Conservation (phyloP, 352 stramenopile genomes). For the Phytopythium aichiense region DNA sequence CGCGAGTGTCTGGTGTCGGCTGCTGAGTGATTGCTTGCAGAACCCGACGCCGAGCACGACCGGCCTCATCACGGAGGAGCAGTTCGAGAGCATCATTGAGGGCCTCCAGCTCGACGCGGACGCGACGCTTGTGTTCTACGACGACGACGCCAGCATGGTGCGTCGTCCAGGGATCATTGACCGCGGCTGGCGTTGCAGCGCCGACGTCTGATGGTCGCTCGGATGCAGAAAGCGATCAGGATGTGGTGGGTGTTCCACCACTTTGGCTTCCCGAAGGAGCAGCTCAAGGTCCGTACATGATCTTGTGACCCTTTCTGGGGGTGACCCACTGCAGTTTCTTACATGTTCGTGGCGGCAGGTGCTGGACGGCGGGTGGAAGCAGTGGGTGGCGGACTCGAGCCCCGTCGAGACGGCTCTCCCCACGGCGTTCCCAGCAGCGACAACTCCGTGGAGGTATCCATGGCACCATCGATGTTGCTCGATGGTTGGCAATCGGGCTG, state of each 20-base stretch:
- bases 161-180: background rate
- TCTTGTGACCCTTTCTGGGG: background rate
- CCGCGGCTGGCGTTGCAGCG: background rate
- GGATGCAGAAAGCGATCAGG: conserved; percentile 46
- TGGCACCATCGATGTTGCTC: no score
- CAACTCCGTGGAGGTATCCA: conserved; percentile 3
- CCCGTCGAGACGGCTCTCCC: conserved; percentile 26
- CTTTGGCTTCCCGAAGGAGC: conserved; percentile 65
- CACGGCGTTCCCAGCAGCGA: background rate
- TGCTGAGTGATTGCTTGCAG: background rate
- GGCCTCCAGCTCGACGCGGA: conserved; percentile 38
- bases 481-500: background rate
- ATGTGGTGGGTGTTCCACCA: conserved; percentile 81
- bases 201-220: background rate
- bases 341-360: conserved; percentile 22
- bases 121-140: conserved; percentile 74
- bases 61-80: conserved; percentile 31
- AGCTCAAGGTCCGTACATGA: conserved; percentile 47
- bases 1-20: no score
- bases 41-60: conserved; percentile 35
- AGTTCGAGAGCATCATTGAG: conserved; percentile 44
- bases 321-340: background rate
- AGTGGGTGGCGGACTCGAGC: conserved; percentile 52
- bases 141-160: conserved; percentile 68
- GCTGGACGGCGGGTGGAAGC: conserved; percentile 65